A percentile compares a stretch with the other conserved stretches of the same genome.
phyloP scores from a whole-genome alignment of 331 rosid species.

The Dryas integrifolia region DNA sequence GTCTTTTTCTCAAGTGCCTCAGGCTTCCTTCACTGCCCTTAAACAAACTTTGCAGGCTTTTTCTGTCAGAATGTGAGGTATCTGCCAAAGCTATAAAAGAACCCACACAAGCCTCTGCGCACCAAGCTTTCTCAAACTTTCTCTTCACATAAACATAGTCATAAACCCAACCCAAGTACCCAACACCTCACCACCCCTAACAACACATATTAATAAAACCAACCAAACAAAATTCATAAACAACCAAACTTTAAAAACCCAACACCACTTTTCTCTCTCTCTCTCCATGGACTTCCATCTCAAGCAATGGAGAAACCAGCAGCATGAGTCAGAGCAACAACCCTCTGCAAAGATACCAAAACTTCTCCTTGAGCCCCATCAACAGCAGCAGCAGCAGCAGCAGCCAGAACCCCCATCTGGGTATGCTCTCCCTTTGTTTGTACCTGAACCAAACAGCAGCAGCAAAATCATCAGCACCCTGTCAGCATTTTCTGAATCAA shows the following conservation, averaged over 20 bases:
- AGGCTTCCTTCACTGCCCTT: constrained; percentile 46
- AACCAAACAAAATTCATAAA: constrained; percentile 20
- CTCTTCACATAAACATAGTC: constrained; percentile 28
- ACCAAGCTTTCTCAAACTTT: constrained; percentile 37
- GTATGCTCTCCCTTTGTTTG: constrained; percentile 67
- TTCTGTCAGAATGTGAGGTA: constrained; percentile 50
- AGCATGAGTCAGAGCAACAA: constrained; percentile 72
- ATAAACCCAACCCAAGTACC: too few relatives aligned
- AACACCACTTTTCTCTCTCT: constrained; percentile 25
- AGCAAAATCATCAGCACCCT: constrained; percentile 45
- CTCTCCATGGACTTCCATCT: constrained; percentile 76
- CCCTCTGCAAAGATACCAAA: constrained; percentile 84
- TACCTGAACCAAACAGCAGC: constrained; percentile 57
- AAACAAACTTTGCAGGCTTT: constrained; percentile 84
- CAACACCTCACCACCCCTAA: constrained; percentile 27
- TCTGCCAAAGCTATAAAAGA: constrained; percentile 55
- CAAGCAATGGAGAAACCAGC: constrained; percentile 86
- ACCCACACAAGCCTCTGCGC: constrained; percentile 32
- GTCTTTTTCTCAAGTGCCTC: constrained; percentile 83
- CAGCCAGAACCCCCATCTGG: constrained; percentile 43
- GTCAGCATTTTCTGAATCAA: constrained; percentile 59
- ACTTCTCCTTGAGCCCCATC: constrained; percentile 41
- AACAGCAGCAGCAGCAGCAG: background rate
- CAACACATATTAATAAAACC: constrained; percentile 22
- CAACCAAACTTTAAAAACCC: background rate